A percentile compares a stretch with the other conserved stretches of the same genome.
These are phyloP conservation scores for Incumbomyces delicatus DNA, from an alignment of 2,329 filamentous ascomycete genomes.

Conservation along the genomic window DNA sequence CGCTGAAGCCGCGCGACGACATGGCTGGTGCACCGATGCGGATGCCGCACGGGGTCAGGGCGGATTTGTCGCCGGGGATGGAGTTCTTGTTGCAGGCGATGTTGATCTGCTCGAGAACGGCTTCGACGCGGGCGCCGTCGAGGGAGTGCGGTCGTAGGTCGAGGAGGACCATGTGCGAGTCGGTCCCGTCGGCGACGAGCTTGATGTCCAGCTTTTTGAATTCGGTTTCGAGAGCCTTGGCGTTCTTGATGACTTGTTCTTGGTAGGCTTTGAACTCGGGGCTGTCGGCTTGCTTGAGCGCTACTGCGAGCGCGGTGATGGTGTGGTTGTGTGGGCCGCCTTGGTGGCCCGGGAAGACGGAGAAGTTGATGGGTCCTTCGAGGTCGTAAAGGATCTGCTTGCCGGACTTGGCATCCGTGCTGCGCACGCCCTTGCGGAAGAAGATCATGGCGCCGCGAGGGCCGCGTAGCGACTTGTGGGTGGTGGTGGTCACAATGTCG, in stretches of 20 bases:
- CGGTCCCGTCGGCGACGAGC: conserved; percentile 88
- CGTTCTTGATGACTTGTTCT: conserved; percentile 82
- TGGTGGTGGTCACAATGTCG: conserved; percentile 96
- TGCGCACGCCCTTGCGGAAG: conserved; percentile 94
- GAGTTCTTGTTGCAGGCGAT: conserved; percentile 99
- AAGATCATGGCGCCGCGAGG: conserved; percentile 99
- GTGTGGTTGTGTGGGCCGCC: conserved; percentile 99
- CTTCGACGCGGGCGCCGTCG: conserved; percentile 86
- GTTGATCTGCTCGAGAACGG: conserved; percentile 80
- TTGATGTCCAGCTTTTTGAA: conserved; percentile 73
- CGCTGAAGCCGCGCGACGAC: conserved; percentile 88
- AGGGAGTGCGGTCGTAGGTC: conserved; percentile 81
- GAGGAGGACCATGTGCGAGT: conserved; percentile 94
- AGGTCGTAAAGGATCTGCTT: conserved; percentile 88
- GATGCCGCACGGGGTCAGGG: conserved; percentile 83
- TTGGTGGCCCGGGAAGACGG: conserved; percentile 97
- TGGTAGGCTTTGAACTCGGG: conserved; percentile 93
- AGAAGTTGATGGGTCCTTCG: conserved; percentile 95
- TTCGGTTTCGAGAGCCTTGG: conserved; percentile 72
- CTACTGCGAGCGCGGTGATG: conserved; percentile 91
- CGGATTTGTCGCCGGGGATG: conserved; percentile 87
- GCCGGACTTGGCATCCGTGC: conserved; percentile 79
- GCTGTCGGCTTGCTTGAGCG: conserved; percentile 83
- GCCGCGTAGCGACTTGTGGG: conserved; percentile 96
- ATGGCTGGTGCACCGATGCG: conserved; percentile 94